Percentiles rank a stretch among this genome's conserved stretches.
These are phyloP conservation scores for Metarhizium sp. DNA, from an alignment of 2,329 filamentous ascomycete species.

Conservation along the genomic window DNA sequence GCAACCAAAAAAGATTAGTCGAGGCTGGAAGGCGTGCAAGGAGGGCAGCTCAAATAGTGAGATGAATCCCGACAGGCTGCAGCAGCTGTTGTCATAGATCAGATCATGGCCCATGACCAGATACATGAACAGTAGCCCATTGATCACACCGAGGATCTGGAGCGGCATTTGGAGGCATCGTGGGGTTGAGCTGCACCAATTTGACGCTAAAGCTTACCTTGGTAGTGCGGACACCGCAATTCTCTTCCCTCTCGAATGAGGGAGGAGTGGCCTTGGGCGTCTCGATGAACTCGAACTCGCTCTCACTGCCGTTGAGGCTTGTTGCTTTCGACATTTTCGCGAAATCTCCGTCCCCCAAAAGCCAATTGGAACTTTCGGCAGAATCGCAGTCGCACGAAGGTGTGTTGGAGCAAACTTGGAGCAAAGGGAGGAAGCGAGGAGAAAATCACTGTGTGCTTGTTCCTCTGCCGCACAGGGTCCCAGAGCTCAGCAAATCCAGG, in stretches of 20 bases:
- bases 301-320: conserved; percentile 21
- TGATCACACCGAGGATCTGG: too few relatives aligned
- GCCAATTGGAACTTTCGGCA: conserved; percentile 16
- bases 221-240: conserved; percentile 37
- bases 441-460: background rate
- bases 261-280: conserved; percentile 32
- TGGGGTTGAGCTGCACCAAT: background rate
- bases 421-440: background rate
- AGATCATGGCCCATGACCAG: too few relatives aligned
- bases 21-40: background rate
- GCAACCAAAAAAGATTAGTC: background rate
- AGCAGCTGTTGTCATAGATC: background rate
- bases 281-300: conserved; percentile 32
- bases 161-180: background rate
- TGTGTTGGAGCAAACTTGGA: conserved; percentile 3
- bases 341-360: conserved; percentile 12
- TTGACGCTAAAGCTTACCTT: conserved; percentile 24
- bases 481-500: background rate
- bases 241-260: conserved; percentile 59
- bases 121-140: too few relatives aligned
- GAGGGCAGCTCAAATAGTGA: background rate
- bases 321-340: conserved; percentile 25
- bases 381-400: conserved; percentile 5
- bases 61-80: background rate
- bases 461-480: too few relatives aligned